phyloP scores from a whole-genome alignment of 148 eudicot genomes.

The Silene latifolia region DNA sequence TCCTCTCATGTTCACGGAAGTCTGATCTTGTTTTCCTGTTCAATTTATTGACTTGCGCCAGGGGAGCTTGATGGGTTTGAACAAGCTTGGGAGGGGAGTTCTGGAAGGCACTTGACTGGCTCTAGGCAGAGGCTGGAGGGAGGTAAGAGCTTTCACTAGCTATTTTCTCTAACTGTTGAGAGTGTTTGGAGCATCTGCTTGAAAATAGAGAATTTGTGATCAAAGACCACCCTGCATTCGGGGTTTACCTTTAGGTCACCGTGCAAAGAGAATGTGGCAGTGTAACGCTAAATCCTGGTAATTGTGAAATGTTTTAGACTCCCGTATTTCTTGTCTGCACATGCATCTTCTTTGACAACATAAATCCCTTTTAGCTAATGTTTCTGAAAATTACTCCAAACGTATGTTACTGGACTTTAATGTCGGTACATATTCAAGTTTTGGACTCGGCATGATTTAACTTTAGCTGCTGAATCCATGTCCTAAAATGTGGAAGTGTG shows the following conservation, averaged over 20 bases:
- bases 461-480: background rate
- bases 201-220: background rate
- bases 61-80: slow-evolving; percentile 80
- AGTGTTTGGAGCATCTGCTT: background rate
- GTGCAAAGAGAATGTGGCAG: background rate
- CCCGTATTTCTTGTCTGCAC: background rate
- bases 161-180: background rate
- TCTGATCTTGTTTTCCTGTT: slow-evolving; percentile 9
- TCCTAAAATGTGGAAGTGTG: background rate
- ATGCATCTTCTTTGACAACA: background rate
- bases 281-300: background rate
- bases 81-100: slow-evolving; percentile 79
- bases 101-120: slow-evolving; percentile 61
- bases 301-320: background rate
- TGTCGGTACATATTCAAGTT: background rate
- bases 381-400: background rate
- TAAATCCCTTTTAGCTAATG: background rate
- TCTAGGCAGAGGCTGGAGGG: slow-evolving; percentile 44
- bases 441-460: background rate
- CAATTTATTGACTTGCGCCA: slow-evolving; percentile 23
- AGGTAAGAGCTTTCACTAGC: slow-evolving; percentile 10
- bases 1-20: slow-evolving; percentile 6
- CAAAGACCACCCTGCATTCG: background rate
- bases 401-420: background rate
- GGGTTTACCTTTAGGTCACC: background rate